Evolutionary conservation across 2,329 filamentous ascomycete species (phyloP).

Genomic region (Alternaria novae-zelandiae): DNA sequence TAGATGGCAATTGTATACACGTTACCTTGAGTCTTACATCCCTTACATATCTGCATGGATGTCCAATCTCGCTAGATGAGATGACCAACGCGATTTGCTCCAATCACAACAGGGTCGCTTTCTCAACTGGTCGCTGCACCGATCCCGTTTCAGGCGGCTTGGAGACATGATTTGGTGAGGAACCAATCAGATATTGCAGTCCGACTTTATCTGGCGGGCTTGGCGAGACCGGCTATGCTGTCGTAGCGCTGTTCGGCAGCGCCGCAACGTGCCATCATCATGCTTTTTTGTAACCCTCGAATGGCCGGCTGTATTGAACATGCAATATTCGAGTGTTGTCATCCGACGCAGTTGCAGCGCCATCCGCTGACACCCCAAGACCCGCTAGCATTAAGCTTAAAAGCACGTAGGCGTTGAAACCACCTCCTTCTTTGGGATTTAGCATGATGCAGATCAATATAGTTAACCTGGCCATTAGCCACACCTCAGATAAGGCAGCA

Average conservation of each 20-base stretch:
- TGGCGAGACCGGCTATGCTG: constrained; percentile 16
- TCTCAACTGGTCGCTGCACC: constrained; percentile 13
- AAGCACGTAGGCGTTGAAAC: constrained; percentile 33
- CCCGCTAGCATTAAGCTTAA: constrained; percentile 45
- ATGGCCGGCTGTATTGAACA: background rate
- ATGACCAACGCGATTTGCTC: constrained; percentile 19
- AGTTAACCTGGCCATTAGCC: constrained; percentile 25
- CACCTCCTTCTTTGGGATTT: constrained; percentile 41
- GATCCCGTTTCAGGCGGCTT: constrained; percentile 10
- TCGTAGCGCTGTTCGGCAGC: constrained; percentile 11
- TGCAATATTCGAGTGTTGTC: constrained; percentile 6
- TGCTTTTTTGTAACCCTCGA: background rate
- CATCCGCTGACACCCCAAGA: constrained; percentile 28
- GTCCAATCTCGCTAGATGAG: background rate
- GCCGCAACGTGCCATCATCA: background rate
- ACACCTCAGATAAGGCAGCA: constrained; percentile 38
- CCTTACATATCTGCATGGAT: constrained; percentile 4
- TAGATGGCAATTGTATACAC: background rate
- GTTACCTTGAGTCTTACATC: background rate
- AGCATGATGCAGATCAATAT: constrained; percentile 38
- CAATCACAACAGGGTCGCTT: constrained; percentile 21
- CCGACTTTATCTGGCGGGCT: constrained; percentile 3
- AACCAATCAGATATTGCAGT: constrained; percentile 17
- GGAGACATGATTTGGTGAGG: constrained; percentile 5
- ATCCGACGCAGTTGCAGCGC: constrained; percentile 8